Conservation (phyloP, 1,284 basidiomycete genomes). For the Marasmius oreades region DNA sequence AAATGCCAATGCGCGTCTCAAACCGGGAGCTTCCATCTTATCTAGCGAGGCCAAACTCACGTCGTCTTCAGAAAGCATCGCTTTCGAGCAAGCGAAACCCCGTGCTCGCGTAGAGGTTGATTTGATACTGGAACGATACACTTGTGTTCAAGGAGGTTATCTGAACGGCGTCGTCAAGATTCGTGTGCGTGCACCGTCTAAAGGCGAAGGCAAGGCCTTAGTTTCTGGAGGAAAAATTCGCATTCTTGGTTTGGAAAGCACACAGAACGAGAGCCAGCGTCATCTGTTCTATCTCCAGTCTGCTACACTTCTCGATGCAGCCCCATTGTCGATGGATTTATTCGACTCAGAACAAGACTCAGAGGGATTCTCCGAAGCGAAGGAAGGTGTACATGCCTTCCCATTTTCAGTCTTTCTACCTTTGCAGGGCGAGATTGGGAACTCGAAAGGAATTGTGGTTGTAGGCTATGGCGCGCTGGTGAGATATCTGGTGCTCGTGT, state of each 20-base stretch:
- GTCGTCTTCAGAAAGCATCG: constrained; percentile 28
- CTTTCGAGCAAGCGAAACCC: constrained; percentile 62
- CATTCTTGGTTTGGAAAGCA: constrained; percentile 84
- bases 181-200: constrained; percentile 56
- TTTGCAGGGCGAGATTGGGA: constrained; percentile 52
- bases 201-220: constrained; percentile 59
- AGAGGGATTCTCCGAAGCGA: constrained; percentile 69
- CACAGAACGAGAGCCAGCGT: constrained; percentile 57
- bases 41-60: constrained; percentile 20
- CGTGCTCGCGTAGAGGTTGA: constrained; percentile 83
- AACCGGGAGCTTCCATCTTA: constrained; percentile 45
- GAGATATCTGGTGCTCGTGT: constrained; percentile 84
- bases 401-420: constrained; percentile 83
- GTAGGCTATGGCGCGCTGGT: constrained; percentile 62
- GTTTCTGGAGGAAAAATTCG: constrained; percentile 81
- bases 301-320: constrained; percentile 54
- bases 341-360: constrained; percentile 55
- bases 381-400: constrained; percentile 69
- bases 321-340: constrained; percentile 40
- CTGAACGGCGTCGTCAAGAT: constrained; percentile 76
- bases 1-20: constrained; percentile 51
- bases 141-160: constrained; percentile 79
- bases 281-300: constrained; percentile 87
- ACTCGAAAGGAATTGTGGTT: constrained; percentile 67
- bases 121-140: constrained; percentile 73